Evolutionary conservation across 2,329 filamentous ascomycete genomes (phyloP), one percentile per base, ranked within the genome.

Genomic region (Ophiostoma himal-ulmi): DNA sequence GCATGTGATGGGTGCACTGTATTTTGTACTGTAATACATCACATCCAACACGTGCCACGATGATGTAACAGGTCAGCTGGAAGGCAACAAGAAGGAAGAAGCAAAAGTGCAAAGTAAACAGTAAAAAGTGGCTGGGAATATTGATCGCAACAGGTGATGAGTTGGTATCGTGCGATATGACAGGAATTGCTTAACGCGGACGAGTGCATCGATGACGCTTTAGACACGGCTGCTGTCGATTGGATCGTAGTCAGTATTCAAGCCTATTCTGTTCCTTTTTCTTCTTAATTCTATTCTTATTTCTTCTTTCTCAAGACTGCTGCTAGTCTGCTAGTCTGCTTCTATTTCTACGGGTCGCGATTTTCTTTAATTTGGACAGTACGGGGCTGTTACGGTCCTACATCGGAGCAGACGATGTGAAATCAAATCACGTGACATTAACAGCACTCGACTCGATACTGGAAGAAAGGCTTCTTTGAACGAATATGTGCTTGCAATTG

Each of bases 181-280:
- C 17, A 48, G 6, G 17, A 48, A 48, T 48, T 20, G 44, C 17
- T 20, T 5, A 20, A 3, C 1, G 4, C 30, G 30, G 2, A 30
- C 30, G 30, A 30, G 30, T 30, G 30, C 44, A 48, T 48, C 44
- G 10, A 11, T 39, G 30, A 30, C 30, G 30, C 30, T 30, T 3
- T 30, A 34, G 26, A 62, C 22, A 62, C 57, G 26, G 57, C 57
- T 62, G 57, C 13, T 62, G 57, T 36, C 57, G 57, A 62, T 62
- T 62, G 57, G 57, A 62, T 26, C 13, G 52, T 17, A 26, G n/a
- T 22, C n/a, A 10, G 14, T 11, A 11, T 57, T 30, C 22, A 4
- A 30, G 30, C 30, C 30, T 30, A 3, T 30, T 30, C 30, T 30
- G 30, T 54, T 54, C 7, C n/a, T 54, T 4, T 54, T 3, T n/a